Evolutionary conservation across 2,329 filamentous ascomycete species (phyloP).

Genomic region (Chrysoporthe austroafricana): DNA sequence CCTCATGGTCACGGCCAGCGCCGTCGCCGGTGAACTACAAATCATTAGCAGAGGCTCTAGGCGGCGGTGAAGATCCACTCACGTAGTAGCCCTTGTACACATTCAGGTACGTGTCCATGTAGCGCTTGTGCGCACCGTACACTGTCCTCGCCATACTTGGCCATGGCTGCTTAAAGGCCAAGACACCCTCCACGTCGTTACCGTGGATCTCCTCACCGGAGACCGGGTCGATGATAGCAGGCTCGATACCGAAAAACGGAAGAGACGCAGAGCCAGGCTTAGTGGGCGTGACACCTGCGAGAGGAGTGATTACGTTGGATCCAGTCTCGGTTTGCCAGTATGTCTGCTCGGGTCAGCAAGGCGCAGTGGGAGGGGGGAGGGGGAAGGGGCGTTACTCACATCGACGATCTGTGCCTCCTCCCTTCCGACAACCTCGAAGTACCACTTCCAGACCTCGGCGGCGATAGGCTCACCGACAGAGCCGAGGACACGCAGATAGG

Average conservation of each 20-base stretch:
- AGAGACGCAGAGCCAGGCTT: slow-evolving; percentile 96
- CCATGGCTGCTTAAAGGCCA: slow-evolving; percentile 98
- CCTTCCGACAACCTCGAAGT: slow-evolving; percentile 92
- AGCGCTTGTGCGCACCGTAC: slow-evolving; percentile 96
- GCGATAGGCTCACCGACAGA: slow-evolving; percentile 98
- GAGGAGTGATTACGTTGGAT: slow-evolving; percentile 91
- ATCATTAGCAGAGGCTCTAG: neutral
- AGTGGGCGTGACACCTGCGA: slow-evolving; percentile 91
- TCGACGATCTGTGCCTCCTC: slow-evolving; percentile 92
- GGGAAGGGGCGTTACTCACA: slow-evolving; percentile 60
- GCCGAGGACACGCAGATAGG: slow-evolving; percentile 84
- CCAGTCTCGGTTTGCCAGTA: slow-evolving; percentile 99
- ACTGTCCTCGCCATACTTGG: slow-evolving; percentile 98
- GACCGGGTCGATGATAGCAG: slow-evolving; percentile 95
- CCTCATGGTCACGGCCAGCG: slow-evolving; percentile 93
- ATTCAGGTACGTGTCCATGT: slow-evolving; percentile 98
- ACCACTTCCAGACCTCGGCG: slow-evolving; percentile 99
- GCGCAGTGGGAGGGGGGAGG: neutral
- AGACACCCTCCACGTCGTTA: slow-evolving; percentile 95
- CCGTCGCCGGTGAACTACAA: slow-evolving; percentile 85
- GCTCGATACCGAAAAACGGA: slow-evolving; percentile 98
- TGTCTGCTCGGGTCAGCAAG: slow-evolving; percentile 61
- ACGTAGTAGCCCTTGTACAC: slow-evolving; percentile 99
- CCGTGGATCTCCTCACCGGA: slow-evolving; percentile 91
- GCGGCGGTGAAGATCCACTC: slow-evolving; percentile 47